phyloP scores from a whole-genome alignment of 306 rosid species.

The Arachis stenosperma region DNA sequence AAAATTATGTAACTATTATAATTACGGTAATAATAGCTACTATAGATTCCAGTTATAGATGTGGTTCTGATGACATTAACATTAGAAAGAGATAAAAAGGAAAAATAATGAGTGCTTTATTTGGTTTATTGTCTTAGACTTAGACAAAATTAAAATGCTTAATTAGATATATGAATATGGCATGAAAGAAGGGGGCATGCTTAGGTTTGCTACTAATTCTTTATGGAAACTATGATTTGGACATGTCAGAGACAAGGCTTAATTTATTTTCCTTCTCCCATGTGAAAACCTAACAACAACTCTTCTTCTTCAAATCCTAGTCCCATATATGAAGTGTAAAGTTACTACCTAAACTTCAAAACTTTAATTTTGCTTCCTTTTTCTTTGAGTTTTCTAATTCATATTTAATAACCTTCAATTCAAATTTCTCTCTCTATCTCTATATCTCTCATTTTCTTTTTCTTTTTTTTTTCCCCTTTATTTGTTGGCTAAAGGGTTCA shows the following conservation, averaged over 20 bases:
- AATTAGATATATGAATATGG: constrained; percentile 23
- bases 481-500: constrained; percentile 44
- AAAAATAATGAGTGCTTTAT: constrained; percentile 34
- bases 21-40: constrained; percentile 10
- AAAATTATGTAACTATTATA: no score
- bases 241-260: constrained; percentile 64
- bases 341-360: constrained; percentile 43
- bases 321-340: constrained; percentile 54
- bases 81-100: no score
- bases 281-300: constrained; percentile 61
- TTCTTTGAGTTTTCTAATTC: constrained; percentile 35
- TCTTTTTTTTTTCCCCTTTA: constrained; percentile 15
- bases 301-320: no score
- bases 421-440: constrained; percentile 18
- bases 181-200: constrained; percentile 59
- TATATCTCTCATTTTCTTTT: constrained; percentile 16
- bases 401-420: constrained; percentile 21
- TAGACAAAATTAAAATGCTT: constrained; percentile 47
- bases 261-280: constrained; percentile 55
- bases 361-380: constrained; percentile 42
- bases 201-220: constrained; percentile 56
- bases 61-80: no score
- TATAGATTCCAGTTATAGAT: no score
- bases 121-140: constrained; percentile 2
- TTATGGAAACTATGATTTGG: constrained; percentile 68